A percentile compares a stretch with the other conserved stretches of the same genome.
Conservation (phyloP, 2,329 filamentous ascomycete species). For the Apiospora arundinis region DNA sequence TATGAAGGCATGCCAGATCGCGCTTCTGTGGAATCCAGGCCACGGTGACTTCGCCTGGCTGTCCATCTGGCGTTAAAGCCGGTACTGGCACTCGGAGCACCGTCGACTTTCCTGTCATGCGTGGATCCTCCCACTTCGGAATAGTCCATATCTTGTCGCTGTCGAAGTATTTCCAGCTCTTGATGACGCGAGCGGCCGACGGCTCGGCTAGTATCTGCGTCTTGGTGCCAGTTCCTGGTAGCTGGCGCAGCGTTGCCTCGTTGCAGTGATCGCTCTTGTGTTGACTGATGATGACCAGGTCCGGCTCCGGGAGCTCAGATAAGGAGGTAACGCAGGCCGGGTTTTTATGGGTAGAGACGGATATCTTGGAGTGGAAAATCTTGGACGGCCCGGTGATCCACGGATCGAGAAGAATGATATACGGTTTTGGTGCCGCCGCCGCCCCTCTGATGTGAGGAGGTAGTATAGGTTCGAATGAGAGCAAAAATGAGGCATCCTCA, state of each 20-base stretch:
- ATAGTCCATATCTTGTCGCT: slow-evolving; percentile 52
- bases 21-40: slow-evolving; percentile 67
- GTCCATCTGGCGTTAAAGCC: slow-evolving; percentile 55
- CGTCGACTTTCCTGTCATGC: slow-evolving; percentile 40
- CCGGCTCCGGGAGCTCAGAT: slow-evolving; percentile 48
- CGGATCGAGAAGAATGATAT: slow-evolving; percentile 74
- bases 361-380: slow-evolving; percentile 66
- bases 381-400: slow-evolving; percentile 69
- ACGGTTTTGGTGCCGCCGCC: slow-evolving; percentile 53
- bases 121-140: slow-evolving; percentile 53
- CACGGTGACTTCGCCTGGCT: slow-evolving; percentile 73
- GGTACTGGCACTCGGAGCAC: slow-evolving; percentile 59
- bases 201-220: slow-evolving; percentile 72
- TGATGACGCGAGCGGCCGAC: slow-evolving; percentile 68
- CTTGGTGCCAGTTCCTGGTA: slow-evolving; percentile 58
- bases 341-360: slow-evolving; percentile 61
- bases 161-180: slow-evolving; percentile 72
- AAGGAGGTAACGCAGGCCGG: slow-evolving; percentile 62
- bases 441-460: slow-evolving; percentile 43
- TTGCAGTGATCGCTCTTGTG: slow-evolving; percentile 71
- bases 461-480: slow-evolving; percentile 65
- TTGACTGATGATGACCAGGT: slow-evolving; percentile 55
- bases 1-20: slow-evolving; percentile 67
- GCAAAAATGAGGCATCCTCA: slow-evolving; percentile 68
- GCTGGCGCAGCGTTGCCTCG: slow-evolving; percentile 69